These are phyloP conservation scores for Penicillium cinerascens DNA, from an alignment of 495 filamentous ascomycete genomes.

Conservation along the genomic window DNA sequence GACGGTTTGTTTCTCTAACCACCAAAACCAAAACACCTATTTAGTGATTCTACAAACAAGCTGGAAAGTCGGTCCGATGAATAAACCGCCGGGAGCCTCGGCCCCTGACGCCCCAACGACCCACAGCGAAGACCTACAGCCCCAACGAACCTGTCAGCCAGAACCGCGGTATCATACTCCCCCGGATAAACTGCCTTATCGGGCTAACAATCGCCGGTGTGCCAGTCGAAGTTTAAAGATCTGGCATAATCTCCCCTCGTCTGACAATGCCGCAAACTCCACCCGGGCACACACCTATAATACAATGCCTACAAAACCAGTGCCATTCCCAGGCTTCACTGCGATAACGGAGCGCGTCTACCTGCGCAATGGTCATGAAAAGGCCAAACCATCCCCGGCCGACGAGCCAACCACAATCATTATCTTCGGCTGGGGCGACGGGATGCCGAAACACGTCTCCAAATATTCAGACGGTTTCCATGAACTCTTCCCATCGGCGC, in stretches of 20 bases:
- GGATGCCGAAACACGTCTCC: slow-evolving; percentile 46
- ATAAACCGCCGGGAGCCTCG: neutral
- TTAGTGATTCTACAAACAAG: no score
- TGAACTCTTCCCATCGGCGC: slow-evolving; percentile 43
- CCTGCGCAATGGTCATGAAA: slow-evolving; percentile 24
- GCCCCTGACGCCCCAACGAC: neutral
- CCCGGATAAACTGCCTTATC: neutral
- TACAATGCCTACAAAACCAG: slow-evolving; percentile 21
- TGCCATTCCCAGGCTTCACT: slow-evolving; percentile 27
- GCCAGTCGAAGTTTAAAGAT: neutral
- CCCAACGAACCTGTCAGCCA: no score
- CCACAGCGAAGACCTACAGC: neutral
- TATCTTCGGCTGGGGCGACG: slow-evolving; percentile 56
- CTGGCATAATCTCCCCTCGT: neutral
- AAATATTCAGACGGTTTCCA: slow-evolving; percentile 54
- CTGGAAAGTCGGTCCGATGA: neutral
- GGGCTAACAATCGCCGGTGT: neutral
- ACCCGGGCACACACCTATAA: neutral
- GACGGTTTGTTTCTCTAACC: no score
- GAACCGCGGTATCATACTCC: neutral
- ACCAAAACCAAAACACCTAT: no score
- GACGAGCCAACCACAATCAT: slow-evolving; percentile 27
- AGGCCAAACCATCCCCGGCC: slow-evolving; percentile 10
- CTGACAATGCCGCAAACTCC: neutral
- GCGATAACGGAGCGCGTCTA: slow-evolving; percentile 25